These are phyloP conservation scores for Fusarium sambucinum DNA, from an alignment of 2,329 filamentous ascomycete genomes.

Conservation along the genomic window DNA sequence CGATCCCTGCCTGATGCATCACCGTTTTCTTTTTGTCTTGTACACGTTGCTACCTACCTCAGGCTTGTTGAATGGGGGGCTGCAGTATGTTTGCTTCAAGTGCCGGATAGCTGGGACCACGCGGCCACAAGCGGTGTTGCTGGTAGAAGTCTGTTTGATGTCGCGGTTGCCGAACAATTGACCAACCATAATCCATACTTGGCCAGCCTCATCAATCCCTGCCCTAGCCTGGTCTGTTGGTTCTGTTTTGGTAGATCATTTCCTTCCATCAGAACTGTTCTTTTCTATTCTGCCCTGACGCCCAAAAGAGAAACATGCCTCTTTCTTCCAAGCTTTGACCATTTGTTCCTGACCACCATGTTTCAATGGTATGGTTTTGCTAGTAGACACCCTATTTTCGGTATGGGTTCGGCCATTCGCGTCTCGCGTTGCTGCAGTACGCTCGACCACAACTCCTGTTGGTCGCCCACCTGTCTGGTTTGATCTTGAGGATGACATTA, in stretches of 20 bases:
- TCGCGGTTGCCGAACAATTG: constrained; percentile 24
- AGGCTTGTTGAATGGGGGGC: constrained; percentile 9
- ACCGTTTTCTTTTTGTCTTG: constrained; percentile 5
- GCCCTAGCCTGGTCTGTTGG: constrained; percentile 28
- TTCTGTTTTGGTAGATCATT: constrained; percentile 33
- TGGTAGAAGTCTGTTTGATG: constrained; percentile 35
- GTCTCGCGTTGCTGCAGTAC: constrained; percentile 32
- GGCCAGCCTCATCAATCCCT: constrained; percentile 34
- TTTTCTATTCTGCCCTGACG: constrained; percentile 28
- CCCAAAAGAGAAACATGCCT: constrained; percentile 25
- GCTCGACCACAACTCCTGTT: constrained; percentile 33
- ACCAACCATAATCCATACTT: constrained; percentile 31
- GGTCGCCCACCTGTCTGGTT: constrained; percentile 26
- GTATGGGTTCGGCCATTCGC: constrained; percentile 33
- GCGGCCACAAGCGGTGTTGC: constrained; percentile 25
- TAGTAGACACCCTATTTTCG: constrained; percentile 23
- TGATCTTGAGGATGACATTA: constrained; percentile 8
- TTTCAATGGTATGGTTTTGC: constrained; percentile 17
- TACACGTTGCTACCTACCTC: constrained; percentile 1
- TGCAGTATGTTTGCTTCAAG: constrained; percentile 35
- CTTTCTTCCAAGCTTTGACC: constrained; percentile 38
- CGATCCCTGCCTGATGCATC: not conserved
- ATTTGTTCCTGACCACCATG: constrained; percentile 35
- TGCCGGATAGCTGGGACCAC: constrained; percentile 31
- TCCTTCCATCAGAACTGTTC: constrained; percentile 22